A percentile compares a stretch with the other conserved stretches of the same genome.
Conservation (phyloP, 148 eudicot genomes). For the Mesembryanthemum crystallinum region DNA sequence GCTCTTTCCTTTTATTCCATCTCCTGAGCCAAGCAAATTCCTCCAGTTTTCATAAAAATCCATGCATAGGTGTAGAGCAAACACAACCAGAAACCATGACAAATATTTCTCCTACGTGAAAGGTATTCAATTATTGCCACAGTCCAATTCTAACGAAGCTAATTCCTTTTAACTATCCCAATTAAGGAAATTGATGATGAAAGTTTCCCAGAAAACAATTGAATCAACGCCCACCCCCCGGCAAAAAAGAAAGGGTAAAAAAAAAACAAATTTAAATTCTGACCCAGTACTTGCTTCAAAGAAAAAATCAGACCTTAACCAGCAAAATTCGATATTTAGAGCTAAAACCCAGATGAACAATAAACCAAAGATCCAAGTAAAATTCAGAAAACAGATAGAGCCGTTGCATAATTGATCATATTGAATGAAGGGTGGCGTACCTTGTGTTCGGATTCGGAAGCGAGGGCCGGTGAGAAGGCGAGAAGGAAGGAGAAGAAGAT, state of each 20-base stretch:
- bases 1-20: background rate
- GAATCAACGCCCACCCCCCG: background rate
- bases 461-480: slow-evolving; percentile 38
- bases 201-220: background rate
- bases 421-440: slow-evolving; percentile 21
- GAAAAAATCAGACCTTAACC: slow-evolving; percentile 23
- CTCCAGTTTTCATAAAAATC: background rate
- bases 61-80: background rate
- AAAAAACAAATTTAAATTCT: background rate
- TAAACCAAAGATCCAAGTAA: slow-evolving; percentile 14
- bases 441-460: slow-evolving; percentile 82
- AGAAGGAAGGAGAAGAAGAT: slow-evolving; percentile 32
- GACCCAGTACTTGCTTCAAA: background rate
- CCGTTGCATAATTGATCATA: background rate
- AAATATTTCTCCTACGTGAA: background rate
- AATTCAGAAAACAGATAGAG: slow-evolving; percentile 9
- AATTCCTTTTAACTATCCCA: slow-evolving; percentile 1
- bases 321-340: slow-evolving; percentile 17
- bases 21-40: background rate
- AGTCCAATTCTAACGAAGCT: slow-evolving; percentile 9
- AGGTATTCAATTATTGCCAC: background rate
- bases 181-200: slow-evolving; percentile 15
- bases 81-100: background rate
- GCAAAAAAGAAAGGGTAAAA: no score
- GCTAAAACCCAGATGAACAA: slow-evolving; percentile 26